A percentile compares a stretch with the other conserved stretches of the same genome.
These are phyloP conservation scores for Xylaria sp. DNA, from an alignment of 2,329 filamentous ascomycete species.

Conservation along the genomic window DNA sequence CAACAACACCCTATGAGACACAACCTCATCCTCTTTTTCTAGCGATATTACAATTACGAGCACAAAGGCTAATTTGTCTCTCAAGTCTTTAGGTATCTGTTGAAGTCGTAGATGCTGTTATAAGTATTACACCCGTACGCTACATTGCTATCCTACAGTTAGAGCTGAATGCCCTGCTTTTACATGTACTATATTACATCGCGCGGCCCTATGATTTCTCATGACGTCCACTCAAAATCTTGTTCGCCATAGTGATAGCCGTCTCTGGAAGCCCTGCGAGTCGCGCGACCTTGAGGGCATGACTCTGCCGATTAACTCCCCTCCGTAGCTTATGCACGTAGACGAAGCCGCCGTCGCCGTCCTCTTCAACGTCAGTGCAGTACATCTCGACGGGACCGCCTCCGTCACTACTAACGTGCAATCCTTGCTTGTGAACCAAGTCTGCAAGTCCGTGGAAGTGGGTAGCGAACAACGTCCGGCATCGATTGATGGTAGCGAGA, in stretches of 20 bases:
- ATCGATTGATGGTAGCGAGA: slow-evolving; percentile 76
- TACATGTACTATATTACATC: neutral
- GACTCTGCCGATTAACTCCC: slow-evolving; percentile 85
- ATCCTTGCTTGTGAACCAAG: slow-evolving; percentile 63
- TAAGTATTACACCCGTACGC: neutral
- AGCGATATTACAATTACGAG: slow-evolving; percentile 7
- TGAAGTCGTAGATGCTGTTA: neutral
- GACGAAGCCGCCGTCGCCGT: slow-evolving; percentile 71
- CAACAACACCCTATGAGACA: slow-evolving; percentile 64
- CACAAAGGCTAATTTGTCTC: slow-evolving; percentile 29
- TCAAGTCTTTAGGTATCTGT: slow-evolving; percentile 7
- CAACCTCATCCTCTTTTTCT: slow-evolving; percentile 17
- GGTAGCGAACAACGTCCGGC: slow-evolving; percentile 87
- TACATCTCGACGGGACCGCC: slow-evolving; percentile 66
- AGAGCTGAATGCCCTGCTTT: neutral
- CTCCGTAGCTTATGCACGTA: slow-evolving; percentile 83
- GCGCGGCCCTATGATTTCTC: neutral
- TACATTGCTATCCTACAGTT: neutral
- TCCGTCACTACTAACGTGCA: slow-evolving; percentile 44
- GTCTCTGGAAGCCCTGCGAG: slow-evolving; percentile 80
- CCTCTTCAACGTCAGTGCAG: slow-evolving; percentile 88
- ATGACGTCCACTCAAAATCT: slow-evolving; percentile 52
- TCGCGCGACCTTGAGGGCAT: slow-evolving; percentile 92
- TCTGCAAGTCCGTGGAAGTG: slow-evolving; percentile 90
- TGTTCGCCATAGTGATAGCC: slow-evolving; percentile 70